Percentiles rank a stretch among this genome's conserved stretches.
phyloP scores from a whole-genome alignment of 129 eudicot species.

The Chrysanthemum makinoi region DNA sequence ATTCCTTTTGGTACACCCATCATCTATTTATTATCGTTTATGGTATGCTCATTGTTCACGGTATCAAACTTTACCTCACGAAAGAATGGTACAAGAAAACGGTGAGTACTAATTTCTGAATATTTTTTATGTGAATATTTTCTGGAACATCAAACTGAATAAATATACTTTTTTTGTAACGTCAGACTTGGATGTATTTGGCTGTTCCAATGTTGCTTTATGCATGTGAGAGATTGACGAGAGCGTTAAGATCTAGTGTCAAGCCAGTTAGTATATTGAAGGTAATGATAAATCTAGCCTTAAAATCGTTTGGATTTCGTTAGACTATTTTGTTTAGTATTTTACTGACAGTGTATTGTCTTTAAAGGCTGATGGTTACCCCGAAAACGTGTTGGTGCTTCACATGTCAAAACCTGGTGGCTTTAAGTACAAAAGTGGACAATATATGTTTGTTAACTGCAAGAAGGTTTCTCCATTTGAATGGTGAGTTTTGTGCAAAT shows the following conservation, averaged over 20 bases:
- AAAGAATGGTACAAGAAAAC: slow-evolving; percentile 63
- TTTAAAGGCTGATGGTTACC: slow-evolving; percentile 47
- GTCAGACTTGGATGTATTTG: slow-evolving; percentile 78
- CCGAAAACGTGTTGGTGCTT: slow-evolving; percentile 50
- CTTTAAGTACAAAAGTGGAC: slow-evolving; percentile 54
- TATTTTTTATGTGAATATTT: not conserved
- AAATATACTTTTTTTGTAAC: not conserved
- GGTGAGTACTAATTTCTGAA: slow-evolving; percentile 36
- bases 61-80: slow-evolving; percentile 46
- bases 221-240: slow-evolving; percentile 38
- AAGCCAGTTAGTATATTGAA: slow-evolving; percentile 46
- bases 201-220: slow-evolving; percentile 54
- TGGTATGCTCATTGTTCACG: slow-evolving; percentile 44
- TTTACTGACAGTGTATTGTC: not conserved
- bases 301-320: not conserved
- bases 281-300: slow-evolving; percentile 27
- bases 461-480: slow-evolving; percentile 50
- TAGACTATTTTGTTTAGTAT: not conserved
- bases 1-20: slow-evolving; percentile 61
- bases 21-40: slow-evolving; percentile 58
- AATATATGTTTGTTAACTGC: slow-evolving; percentile 58
- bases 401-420: slow-evolving; percentile 59
- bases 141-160: slow-evolving; percentile 4
- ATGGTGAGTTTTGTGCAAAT: slow-evolving; percentile 33
- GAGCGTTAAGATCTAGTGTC: slow-evolving; percentile 49